Conservation (phyloP, 2,329 filamentous ascomycete genomes). For the Trichophyton mentagrophytes region DNA sequence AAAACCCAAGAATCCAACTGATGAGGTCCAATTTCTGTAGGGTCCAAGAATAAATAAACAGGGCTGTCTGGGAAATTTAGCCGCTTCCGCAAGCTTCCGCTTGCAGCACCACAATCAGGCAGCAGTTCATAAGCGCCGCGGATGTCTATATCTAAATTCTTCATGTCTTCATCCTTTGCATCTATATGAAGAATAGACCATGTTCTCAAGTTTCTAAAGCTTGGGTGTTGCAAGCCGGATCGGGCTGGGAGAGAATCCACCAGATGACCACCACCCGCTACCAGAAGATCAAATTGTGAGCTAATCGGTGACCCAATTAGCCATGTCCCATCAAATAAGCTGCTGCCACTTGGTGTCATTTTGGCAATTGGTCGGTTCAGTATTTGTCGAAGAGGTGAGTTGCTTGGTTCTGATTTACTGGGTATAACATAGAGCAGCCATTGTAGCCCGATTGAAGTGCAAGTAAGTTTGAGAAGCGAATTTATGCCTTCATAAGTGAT, state of each 20-base stretch:
- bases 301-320: conserved; percentile 32
- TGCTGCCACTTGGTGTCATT: conserved; percentile 26
- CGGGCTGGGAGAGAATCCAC: conserved; percentile 28
- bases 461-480: conserved; percentile 30
- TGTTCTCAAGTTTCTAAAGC: conserved; percentile 31
- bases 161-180: conserved; percentile 19
- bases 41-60: conserved; percentile 48
- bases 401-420: conserved; percentile 24
- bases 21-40: conserved; percentile 36
- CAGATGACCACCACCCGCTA: conserved; percentile 25
- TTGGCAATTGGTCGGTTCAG: conserved; percentile 37
- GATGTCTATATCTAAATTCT: conserved; percentile 28
- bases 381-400: conserved; percentile 31
- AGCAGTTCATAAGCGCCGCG: conserved; percentile 41
- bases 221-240: conserved; percentile 28
- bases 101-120: conserved; percentile 46
- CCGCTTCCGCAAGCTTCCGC: conserved; percentile 42
- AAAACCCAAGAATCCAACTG: conserved; percentile 46
- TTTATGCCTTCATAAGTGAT: conserved; percentile 29
- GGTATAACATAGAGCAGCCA: conserved; percentile 41
- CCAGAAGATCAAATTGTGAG: conserved; percentile 21
- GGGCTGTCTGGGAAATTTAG: conserved; percentile 13
- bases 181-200: conserved; percentile 34
- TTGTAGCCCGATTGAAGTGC: conserved; percentile 21
- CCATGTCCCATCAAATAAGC: conserved; percentile 32